phyloP scores from a whole-genome alignment of 352 stramenopile species.

The Globisporangium middletonii region DNA sequence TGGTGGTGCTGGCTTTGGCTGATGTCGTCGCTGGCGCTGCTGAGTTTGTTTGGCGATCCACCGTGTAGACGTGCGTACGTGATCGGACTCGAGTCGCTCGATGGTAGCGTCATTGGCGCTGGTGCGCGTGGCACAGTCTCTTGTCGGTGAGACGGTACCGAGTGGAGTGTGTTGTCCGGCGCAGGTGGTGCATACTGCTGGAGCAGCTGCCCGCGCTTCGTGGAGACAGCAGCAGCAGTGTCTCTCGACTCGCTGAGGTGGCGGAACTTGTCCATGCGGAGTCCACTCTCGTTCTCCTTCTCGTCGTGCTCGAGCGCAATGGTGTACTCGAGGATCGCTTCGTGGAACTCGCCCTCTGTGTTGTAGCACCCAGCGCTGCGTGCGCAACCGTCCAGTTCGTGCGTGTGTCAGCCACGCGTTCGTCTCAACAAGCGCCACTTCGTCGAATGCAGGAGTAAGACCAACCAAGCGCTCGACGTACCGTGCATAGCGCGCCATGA shows the following conservation, averaged over 20 bases:
- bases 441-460: too few relatives aligned
- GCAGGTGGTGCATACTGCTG: background rate
- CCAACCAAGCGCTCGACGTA: slow-evolving; percentile 9
- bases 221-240: background rate
- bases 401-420: background rate
- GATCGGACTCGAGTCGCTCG: background rate
- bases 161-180: background rate
- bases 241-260: slow-evolving; percentile 13
- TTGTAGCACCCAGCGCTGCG: slow-evolving; percentile 63
- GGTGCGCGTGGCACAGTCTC: background rate
- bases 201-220: background rate
- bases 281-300: slow-evolving; percentile 28
- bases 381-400: background rate
- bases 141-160: background rate
- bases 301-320: slow-evolving; percentile 67
- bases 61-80: background rate
- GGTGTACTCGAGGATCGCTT: slow-evolving; percentile 73
- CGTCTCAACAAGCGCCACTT: background rate
- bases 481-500: slow-evolving; percentile 73
- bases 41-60: background rate
- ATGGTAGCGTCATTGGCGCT: background rate
- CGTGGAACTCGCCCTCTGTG: slow-evolving; percentile 56
- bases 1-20: background rate
- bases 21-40: background rate
- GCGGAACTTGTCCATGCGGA: slow-evolving; percentile 17